Base-by-base conservation (phyloP, 345 rosid species). In the Corymbia maculata region DNA sequence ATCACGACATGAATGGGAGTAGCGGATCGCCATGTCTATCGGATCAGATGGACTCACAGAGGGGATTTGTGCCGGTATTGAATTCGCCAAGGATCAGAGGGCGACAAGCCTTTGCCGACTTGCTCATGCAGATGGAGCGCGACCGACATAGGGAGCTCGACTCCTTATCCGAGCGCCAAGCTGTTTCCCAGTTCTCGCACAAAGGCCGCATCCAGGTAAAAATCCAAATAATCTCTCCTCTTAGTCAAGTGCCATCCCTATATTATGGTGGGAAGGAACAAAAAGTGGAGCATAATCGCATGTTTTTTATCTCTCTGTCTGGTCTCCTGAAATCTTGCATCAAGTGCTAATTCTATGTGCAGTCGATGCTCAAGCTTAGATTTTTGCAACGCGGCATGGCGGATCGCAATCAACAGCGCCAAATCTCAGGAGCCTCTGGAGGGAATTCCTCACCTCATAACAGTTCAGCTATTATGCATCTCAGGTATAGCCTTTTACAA, bases 121-220 rank as follows among this genome's bases (percentile, higher is more conserved):
- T 97, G 89, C 94, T 96, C 51, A 47, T 89, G 87, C 93, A 89
- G n/a, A 92, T 95, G 89, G 94, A 92, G 86, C 93, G 94, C 52
- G 95, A 94, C 49, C 93, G 95, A 86, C 91, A 89, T 0, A 92
- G 88, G 51, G 99, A 97, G 89, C 89, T 97, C 30, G 92, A 86
- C 19, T 59, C 79, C n/a, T 68, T 97, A 51, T 66, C 9, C 5
- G 93, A 92, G 30, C 95, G 97, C 26, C 94, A 89, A 36, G 52
- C 92, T 30, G 98, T 96, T 75, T 93, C 99, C 0, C 95, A 90
- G 89, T 97, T 97, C 88, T 45, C 94, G 1, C 95, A 96, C 53
- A 95, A 96, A 22, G 97, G 99, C 17, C 92, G 98, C 61, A 91
- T 96, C 92, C 99, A 95, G 97, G 98, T 97, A 32, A 88, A 53